These are phyloP conservation scores for Colletotrichum limetticola DNA, from an alignment of 2,329 filamentous ascomycete genomes.

Conservation along the genomic window DNA sequence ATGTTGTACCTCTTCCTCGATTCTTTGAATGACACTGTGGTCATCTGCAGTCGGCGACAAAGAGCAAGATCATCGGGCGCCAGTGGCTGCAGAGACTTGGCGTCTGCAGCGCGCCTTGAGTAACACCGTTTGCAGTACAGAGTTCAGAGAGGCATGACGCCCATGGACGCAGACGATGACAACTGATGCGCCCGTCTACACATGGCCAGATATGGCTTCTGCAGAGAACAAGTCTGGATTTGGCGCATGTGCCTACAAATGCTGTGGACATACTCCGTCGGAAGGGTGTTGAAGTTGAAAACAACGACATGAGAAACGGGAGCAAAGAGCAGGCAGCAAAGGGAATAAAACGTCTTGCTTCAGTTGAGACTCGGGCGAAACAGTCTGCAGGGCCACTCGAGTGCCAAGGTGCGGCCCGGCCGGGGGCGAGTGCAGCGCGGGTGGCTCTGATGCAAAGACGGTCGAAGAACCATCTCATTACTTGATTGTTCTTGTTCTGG, in stretches of 20 bases:
- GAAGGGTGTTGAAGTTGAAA: too few species aligned
- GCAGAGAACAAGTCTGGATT: background rate
- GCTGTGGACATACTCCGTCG: background rate
- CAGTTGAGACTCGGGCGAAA: slow-evolving; percentile 23
- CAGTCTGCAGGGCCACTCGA: slow-evolving; percentile 10
- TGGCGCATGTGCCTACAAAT: background rate
- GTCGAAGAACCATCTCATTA: background rate
- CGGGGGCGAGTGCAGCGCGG: background rate
- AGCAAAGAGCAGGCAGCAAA: slow-evolving; percentile 11
- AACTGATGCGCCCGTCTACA: background rate
- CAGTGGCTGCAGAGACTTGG: background rate
- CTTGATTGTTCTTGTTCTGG: background rate
- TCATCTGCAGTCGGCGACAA: background rate
- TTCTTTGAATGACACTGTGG: background rate
- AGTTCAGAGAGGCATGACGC: background rate
- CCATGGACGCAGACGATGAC: background rate
- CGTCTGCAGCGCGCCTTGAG: background rate
- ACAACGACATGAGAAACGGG: too few species aligned
- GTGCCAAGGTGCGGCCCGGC: slow-evolving; percentile 19
- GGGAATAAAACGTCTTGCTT: slow-evolving; percentile 2
- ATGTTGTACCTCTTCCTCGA: background rate
- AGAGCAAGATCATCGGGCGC: background rate
- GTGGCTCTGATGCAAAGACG: background rate
- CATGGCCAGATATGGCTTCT: background rate
- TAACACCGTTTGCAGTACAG: slow-evolving; percentile 21